Conservation (phyloP, 1,284 basidiomycete species). For the Butyriboletus appendiculatus region DNA sequence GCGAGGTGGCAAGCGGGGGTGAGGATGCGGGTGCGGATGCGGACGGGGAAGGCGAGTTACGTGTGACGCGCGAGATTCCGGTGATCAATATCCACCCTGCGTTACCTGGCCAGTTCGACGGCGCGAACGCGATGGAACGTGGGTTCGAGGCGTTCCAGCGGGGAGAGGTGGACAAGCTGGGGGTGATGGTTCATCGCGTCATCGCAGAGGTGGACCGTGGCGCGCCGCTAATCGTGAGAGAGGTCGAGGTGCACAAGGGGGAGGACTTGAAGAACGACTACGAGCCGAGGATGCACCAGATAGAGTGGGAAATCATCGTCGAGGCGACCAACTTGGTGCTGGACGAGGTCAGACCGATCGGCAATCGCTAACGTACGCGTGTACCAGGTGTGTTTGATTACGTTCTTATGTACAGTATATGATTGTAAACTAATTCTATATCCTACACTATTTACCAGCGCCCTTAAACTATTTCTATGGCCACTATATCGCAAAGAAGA, state of each 20-base stretch:
- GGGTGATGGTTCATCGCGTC: constrained; percentile 95
- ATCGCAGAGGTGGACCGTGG: constrained; percentile 94
- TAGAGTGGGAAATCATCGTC: constrained; percentile 93
- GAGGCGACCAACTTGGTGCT: constrained; percentile 75
- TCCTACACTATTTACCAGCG: constrained; percentile 9
- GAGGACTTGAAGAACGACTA: constrained; percentile 73
- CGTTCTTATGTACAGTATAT: not conserved
- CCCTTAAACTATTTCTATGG: constrained; percentile 20
- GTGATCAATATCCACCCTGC: constrained; percentile 98
- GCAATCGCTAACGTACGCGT: not conserved
- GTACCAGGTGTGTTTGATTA: constrained; percentile 13
- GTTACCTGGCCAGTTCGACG: constrained; percentile 93
- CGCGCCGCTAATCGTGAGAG: constrained; percentile 80
- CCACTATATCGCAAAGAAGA: constrained; percentile 3
- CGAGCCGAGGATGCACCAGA: constrained; percentile 77
- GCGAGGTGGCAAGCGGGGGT: not conserved
- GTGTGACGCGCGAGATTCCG: constrained; percentile 55
- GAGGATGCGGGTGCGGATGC: constrained; percentile 35
- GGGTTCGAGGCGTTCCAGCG: constrained; percentile 88
- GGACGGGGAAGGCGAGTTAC: constrained; percentile 24
- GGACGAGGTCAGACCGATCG: constrained; percentile 41
- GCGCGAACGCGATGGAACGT: constrained; percentile 86
- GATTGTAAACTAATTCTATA: constrained; percentile 19
- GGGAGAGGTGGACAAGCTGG: constrained; percentile 77
- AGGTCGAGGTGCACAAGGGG: constrained; percentile 74